These are phyloP conservation scores for Cubamyces sp. DNA, from an alignment of 768 basidiomycete genomes.

Conservation along the genomic window DNA sequence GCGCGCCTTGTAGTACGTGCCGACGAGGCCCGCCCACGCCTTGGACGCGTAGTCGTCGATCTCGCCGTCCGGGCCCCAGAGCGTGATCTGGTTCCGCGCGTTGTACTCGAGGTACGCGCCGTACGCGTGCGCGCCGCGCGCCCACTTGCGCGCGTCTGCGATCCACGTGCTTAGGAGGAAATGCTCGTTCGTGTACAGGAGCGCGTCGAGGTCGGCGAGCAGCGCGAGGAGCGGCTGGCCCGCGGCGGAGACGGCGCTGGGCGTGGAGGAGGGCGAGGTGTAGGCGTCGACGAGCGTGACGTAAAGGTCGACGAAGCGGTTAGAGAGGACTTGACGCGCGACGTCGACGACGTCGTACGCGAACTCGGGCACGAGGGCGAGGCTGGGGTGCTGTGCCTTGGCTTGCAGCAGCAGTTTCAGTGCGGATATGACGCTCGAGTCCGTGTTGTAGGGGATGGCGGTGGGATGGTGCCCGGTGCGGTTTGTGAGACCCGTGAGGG, in stretches of 20 bases:
- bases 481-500: slow-evolving; percentile 39
- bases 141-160: slow-evolving; percentile 37
- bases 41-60: slow-evolving; percentile 50
- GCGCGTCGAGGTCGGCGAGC: slow-evolving; percentile 39
- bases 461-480: slow-evolving; percentile 39
- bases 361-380: slow-evolving; percentile 39
- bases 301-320: slow-evolving; percentile 42
- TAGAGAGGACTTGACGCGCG: slow-evolving; percentile 44
- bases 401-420: slow-evolving; percentile 30
- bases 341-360: slow-evolving; percentile 44
- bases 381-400: slow-evolving; percentile 14
- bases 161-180: slow-evolving; percentile 45
- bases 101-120: slow-evolving; percentile 42
- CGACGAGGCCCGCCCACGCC: slow-evolving; percentile 45
- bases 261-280: slow-evolving; percentile 29
- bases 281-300: slow-evolving; percentile 36
- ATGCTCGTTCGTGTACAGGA: slow-evolving; percentile 38
- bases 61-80: slow-evolving; percentile 47
- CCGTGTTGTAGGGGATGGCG: slow-evolving; percentile 41
- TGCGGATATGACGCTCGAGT: slow-evolving; percentile 34
- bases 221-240: slow-evolving; percentile 37
- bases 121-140: slow-evolving; percentile 36
- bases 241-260: slow-evolving; percentile 30
- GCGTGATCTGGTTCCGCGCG: slow-evolving; percentile 47
- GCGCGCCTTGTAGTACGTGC: slow-evolving; percentile 40